Evolutionary conservation across 805 yeast genomes (phyloP).

Genomic region (Torulaspora delbrueckii): DNA sequence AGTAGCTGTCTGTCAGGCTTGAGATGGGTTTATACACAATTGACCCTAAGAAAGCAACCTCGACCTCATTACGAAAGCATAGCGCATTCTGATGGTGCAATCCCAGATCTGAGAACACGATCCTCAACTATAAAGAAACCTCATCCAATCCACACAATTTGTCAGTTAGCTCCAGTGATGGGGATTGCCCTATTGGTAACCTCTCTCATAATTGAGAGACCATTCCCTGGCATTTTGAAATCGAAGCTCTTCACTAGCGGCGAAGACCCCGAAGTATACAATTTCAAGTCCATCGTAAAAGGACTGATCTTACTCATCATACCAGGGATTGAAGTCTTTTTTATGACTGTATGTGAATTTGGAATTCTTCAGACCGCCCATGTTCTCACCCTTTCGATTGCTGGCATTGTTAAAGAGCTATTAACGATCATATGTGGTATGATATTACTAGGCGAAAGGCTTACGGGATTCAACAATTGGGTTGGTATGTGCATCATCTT

Average conservation of each 20-base stretch:
- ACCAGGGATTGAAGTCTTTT: constrained; percentile 84
- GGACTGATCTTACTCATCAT: constrained; percentile 59
- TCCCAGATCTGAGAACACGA: constrained; percentile 1
- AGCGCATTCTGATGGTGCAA: background rate
- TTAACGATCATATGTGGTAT: constrained; percentile 69
- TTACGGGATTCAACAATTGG: constrained; percentile 57
- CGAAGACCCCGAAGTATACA: constrained; percentile 6
- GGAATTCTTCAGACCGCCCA: constrained; percentile 75
- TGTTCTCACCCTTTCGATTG: constrained; percentile 79
- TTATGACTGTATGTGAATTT: constrained; percentile 86
- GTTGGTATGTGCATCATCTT: constrained; percentile 73
- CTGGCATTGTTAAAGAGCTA: constrained; percentile 90
- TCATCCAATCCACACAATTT: constrained; percentile 79
- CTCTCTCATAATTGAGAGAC: constrained; percentile 69
- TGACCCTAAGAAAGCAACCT: constrained; percentile 59
- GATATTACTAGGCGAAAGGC: constrained; percentile 66
- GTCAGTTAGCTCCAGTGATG: constrained; percentile 84
- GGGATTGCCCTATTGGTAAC: constrained; percentile 52
- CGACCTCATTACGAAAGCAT: constrained; percentile 41
- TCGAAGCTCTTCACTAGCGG: constrained; percentile 22
- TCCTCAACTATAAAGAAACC: constrained; percentile 29
- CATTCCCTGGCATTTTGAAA: constrained; percentile 27
- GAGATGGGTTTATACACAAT: constrained; percentile 92
- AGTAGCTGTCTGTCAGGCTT: constrained; percentile 84
- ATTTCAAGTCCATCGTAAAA: constrained; percentile 36